Base-by-base conservation (phyloP, 441 rosid genomes). In the Erysimum pusillum region DNA sequence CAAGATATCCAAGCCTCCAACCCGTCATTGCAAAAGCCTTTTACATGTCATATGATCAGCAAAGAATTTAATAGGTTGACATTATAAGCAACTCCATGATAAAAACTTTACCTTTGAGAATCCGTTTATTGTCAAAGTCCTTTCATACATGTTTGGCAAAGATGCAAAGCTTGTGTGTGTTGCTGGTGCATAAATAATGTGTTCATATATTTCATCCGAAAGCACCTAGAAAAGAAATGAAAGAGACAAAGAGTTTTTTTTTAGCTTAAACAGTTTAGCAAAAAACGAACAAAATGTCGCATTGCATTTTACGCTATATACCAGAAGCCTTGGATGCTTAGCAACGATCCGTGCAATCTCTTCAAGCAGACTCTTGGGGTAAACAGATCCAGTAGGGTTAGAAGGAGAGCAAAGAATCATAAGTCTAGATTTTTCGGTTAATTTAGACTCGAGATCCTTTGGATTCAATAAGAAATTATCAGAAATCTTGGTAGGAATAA, bases 21-120 rank as follows among this genome's bases (percentile, higher is more conserved):
- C 99, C 98, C 81, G 99, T 96, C 99, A 96, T 96, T 51, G 99
- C 99, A 69, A 90, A 96, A 63, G 99, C 97, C 99, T 96, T 61
- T 78, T 14, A 85, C 74, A 80, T 35, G 9, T 74, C 49, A 77
- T 44, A 62, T 0, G 67, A 32, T 73, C 74, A 67, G 69, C 14
- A 49, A 39, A 9, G 9, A 42, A 46, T 49, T 41, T 6, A 13
- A n/a, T 32, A 0, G 2, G 13, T 56, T 11, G 17, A 68, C 63
- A 58, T 9, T 14, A 59, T 2, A 63, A 39, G 32, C 44, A 66
- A 11, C 8, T 20, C 9, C 46, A 17, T 10, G 39, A 60, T 31
- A 36, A 64, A 48, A 22, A 4, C 3, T 9, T 73, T 85, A 96
- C 99, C 98, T 96, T 96, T 11, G 99, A 96, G 83, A 96, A 96